Conservation (phyloP, 352 stramenopile species). For the Phytophthora crassamura region DNA sequence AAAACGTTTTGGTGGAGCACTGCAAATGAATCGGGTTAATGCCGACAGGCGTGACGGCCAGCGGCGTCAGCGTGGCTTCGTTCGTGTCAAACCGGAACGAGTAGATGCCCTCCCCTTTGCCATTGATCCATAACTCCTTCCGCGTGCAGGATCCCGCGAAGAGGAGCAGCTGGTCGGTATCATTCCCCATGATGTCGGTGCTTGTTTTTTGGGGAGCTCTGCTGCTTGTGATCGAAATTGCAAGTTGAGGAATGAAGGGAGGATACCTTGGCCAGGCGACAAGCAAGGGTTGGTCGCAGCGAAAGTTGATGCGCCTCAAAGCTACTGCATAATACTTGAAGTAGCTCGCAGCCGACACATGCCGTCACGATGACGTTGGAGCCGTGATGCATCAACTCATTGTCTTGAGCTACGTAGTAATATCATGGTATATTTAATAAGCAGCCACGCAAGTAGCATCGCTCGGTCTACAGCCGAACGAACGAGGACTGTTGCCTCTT, state of each 20-base stretch:
- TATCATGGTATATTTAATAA: conserved; percentile 29
- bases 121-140: conserved; percentile 75
- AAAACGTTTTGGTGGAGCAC: conserved; percentile 37
- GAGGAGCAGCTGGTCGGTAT: conserved; percentile 36
- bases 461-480: conserved; percentile 32
- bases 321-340: too few relatives aligned
- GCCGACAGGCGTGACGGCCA: conserved; percentile 49
- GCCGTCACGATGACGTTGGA: too few relatives aligned
- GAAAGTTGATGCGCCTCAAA: too few relatives aligned
- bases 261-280: too few relatives aligned
- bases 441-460: conserved; percentile 10
- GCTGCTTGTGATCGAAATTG: too few relatives aligned
- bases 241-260: too few relatives aligned
- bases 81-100: conserved; percentile 56
- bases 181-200: too few relatives aligned
- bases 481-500: conserved; percentile 18
- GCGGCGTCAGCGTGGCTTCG: conserved; percentile 46
- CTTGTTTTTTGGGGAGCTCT: too few relatives aligned
- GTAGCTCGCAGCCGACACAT: too few relatives aligned
- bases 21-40: conserved; percentile 79
- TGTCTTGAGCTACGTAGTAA: too few relatives aligned
- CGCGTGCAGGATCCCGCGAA: conserved; percentile 69
- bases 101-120: conserved; percentile 69
- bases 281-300: too few relatives aligned
- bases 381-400: too few relatives aligned